Evolutionary conservation across 306 rosid species (phyloP), one percentile per base, ranked within the genome.

Genomic region (Vigna nakashimae): DNA sequence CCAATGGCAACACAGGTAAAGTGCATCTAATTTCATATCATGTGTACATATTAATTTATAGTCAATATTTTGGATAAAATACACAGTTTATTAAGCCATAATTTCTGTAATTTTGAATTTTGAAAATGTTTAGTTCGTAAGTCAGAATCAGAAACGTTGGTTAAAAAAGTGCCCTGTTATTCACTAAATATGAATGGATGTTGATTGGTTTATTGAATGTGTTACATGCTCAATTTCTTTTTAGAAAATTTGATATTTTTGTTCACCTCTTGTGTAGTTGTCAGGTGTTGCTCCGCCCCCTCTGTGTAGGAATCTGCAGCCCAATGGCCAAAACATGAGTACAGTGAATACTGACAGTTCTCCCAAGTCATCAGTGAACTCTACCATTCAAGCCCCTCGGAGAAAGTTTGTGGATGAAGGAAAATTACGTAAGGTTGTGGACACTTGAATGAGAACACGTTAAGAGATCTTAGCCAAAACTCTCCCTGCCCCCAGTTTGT

Each of bases 401-500:
- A 86, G 99, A 79, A 96, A 92, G 86, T 90, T 91, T 83, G 96
- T 92, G 66, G 98, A 92, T 76, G 99, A 96, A 88, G 99, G 99
- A 83, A 96, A 96, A 85, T 86, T 96, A 56, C 87, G 97, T 7
- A 96, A 93, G 98, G 99, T 96, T 73, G 72, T 72, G 75, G 17
- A 69, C 42, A 46, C 72, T 2, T 9, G 46, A 42, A 42, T 42
- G 13, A 42, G 45, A 42, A 42, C 46, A 42, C 10, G 12, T 9
- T 42, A 48, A 71, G 36, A 79, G 55, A 36, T 58, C 50, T 42
- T 72, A 65, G 34, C 49, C 15, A 62, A 50, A 78, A 46, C 6
- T 53, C 9, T 34, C 22, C 14, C 6, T 7, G 2, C 48, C 24
- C 22, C 4, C 0, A 49, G n/a, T 59, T 45, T 49, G 58, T 22